These are phyloP conservation scores for Lactifluus rugatus DNA, from an alignment of 768 basidiomycete genomes.

Conservation along the genomic window DNA sequence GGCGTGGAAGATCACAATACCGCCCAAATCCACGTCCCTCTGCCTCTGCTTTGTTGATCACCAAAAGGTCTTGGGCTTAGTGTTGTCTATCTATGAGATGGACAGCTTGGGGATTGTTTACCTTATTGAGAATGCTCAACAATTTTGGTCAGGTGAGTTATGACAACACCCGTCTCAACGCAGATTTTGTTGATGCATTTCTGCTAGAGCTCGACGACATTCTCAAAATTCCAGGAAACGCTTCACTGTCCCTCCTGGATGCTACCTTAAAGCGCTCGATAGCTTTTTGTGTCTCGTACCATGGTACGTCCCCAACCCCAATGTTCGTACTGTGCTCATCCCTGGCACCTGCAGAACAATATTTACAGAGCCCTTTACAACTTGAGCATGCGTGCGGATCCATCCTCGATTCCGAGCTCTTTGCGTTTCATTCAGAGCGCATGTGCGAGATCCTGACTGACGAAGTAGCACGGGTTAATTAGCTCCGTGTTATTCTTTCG, in stretches of 20 bases:
- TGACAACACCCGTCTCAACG: slow-evolving; percentile 1
- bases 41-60: background rate
- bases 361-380: slow-evolving; percentile 74
- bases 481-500: background rate
- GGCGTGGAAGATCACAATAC: background rate
- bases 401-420: slow-evolving; percentile 77
- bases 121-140: slow-evolving; percentile 71
- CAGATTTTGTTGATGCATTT: background rate
- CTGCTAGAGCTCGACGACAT: slow-evolving; percentile 78
- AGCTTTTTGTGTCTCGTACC: slow-evolving; percentile 73
- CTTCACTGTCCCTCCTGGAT: slow-evolving; percentile 69
- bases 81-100: slow-evolving; percentile 25
- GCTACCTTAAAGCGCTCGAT: slow-evolving; percentile 68
- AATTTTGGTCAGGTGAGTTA: slow-evolving; percentile 81
- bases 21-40: background rate
- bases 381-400: slow-evolving; percentile 74
- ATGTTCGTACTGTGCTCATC: background rate
- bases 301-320: slow-evolving; percentile 44
- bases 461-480: slow-evolving; percentile 54
- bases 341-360: slow-evolving; percentile 48
- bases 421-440: slow-evolving; percentile 82
- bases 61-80: background rate
- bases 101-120: slow-evolving; percentile 75
- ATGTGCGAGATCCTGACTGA: slow-evolving; percentile 76
- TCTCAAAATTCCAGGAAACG: slow-evolving; percentile 51